phyloP scores from a whole-genome alignment of 148 eudicot species.

The Vaccinium corymbosum region DNA sequence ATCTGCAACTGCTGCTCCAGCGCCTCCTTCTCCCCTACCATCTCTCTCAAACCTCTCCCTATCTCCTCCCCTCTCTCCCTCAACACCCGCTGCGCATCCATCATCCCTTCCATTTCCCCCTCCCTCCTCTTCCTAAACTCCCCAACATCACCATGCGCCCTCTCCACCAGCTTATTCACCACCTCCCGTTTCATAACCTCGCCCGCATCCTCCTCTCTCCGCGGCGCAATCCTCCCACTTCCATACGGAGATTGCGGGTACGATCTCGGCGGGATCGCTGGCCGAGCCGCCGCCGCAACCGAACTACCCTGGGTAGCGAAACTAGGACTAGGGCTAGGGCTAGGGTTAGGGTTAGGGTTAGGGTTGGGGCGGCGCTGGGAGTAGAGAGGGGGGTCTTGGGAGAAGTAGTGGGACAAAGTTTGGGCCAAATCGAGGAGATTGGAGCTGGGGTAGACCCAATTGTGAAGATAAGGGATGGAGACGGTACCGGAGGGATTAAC shows the following conservation, averaged over 20 bases:
- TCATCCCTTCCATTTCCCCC: constrained; percentile 76
- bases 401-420: constrained; percentile 47
- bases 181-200: constrained; percentile 76
- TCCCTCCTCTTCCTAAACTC: constrained; percentile 74
- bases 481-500: constrained; percentile 79
- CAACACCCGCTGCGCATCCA: constrained; percentile 57
- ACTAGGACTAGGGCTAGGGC: background rate
- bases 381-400: constrained; percentile 79
- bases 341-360: constrained; percentile 22
- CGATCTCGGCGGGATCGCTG: constrained; percentile 39
- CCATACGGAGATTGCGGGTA: constrained; percentile 64
- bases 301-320: background rate
- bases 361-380: constrained; percentile 50
- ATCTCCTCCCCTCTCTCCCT: constrained; percentile 56
- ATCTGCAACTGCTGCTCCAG: constrained; percentile 81
- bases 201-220: constrained; percentile 44
- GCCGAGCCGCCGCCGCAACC: constrained; percentile 16
- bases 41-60: constrained; percentile 60
- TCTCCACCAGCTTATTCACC: constrained; percentile 62
- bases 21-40: constrained; percentile 78
- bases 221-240: constrained; percentile 21
- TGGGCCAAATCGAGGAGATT: constrained; percentile 65
- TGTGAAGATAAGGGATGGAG: constrained; percentile 53
- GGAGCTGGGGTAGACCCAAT: constrained; percentile 80
- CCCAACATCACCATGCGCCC: constrained; percentile 54